phyloP scores from a whole-genome alignment of 2,329 filamentous ascomycete genomes.

The Cercospora sp. region DNA sequence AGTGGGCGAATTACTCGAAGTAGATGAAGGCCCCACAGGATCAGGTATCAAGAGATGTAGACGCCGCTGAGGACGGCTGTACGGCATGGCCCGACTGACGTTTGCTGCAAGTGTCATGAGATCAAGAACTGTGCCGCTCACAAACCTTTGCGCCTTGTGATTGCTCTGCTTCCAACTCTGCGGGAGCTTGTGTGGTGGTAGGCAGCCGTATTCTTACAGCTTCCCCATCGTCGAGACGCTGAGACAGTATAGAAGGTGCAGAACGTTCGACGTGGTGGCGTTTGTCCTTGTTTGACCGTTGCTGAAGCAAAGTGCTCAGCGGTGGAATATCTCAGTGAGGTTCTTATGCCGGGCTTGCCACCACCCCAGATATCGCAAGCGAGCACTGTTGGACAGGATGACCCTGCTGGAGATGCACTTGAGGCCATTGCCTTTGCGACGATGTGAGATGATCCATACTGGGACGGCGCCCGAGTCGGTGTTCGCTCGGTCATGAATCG shows the following conservation, averaged over 20 bases:
- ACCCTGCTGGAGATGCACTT: not conserved
- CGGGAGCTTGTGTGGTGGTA: not conserved
- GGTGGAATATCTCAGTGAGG: not conserved
- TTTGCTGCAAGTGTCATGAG: not conserved
- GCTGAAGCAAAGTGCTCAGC: not conserved
- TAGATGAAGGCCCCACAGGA: not conserved
- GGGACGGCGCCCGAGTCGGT: not conserved
- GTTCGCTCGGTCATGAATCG: conserved; percentile 5
- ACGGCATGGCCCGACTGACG: not conserved
- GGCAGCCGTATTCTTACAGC: not conserved
- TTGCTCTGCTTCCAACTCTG: not conserved
- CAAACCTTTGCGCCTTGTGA: not conserved
- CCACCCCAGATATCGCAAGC: not conserved
- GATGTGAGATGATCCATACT: not conserved
- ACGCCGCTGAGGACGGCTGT: not conserved
- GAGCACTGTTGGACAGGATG: not conserved
- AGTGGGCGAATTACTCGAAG: conserved; percentile 14
- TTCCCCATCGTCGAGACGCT: not conserved
- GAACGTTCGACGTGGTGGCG: not conserved
- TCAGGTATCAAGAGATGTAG: not conserved
- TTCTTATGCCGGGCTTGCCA: not conserved
- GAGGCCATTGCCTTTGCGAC: not conserved
- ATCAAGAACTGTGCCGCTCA: not conserved
- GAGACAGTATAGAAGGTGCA: not conserved
- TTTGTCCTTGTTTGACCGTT: not conserved